Base-by-base conservation (phyloP, 2,329 filamentous ascomycete genomes). In the Xylariaceae sp. region DNA sequence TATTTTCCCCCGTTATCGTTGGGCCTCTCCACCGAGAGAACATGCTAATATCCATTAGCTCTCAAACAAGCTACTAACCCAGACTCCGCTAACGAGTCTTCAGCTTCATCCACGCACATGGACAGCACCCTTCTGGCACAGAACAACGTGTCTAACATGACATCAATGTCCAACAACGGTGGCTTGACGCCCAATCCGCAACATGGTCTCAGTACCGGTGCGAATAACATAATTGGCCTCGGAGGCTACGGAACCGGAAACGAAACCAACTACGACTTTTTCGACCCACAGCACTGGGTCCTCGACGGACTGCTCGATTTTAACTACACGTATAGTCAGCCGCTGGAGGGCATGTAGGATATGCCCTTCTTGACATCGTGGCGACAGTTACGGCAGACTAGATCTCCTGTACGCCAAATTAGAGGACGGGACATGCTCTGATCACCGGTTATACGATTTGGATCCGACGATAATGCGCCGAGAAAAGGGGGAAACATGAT, bases 211-310 rank as follows among this genome's bases (percentile, higher is more conserved):
- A 76, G 74, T 34, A 74, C 76, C 11, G 75, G 73, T 30, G 72
- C 78, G 17, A 78, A 76, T 64, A 76, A 74, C 67, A 77, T 83
- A 70, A 75, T 83, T 30, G 76, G 77, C 35, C 73, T 84, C n/a
- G 58, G 58, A 63, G 80, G 81, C 66, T 88, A 89, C 63, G 81
- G 68, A 44, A 71, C 83, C 65, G 82, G 89, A 44, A 71, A 83
- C 65, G 82, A 89, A 57, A 83, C 84, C 8, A 88, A 86, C 67
- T 92, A 92, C 73, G 90, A 96, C 72, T 90, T 95, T 62, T 96
- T 96, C 70, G 92, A 96, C 74, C 90, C 92, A 0, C 81, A 96
- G 68, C 90, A 93, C 73, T 97, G 92, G 92, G 91, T 96, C 79
- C 78, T 97, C 61, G 92, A 97, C 72, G 90, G 90, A 11, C 79